Conservation (phyloP, 257 asterid species). For the Lycium barbarum region DNA sequence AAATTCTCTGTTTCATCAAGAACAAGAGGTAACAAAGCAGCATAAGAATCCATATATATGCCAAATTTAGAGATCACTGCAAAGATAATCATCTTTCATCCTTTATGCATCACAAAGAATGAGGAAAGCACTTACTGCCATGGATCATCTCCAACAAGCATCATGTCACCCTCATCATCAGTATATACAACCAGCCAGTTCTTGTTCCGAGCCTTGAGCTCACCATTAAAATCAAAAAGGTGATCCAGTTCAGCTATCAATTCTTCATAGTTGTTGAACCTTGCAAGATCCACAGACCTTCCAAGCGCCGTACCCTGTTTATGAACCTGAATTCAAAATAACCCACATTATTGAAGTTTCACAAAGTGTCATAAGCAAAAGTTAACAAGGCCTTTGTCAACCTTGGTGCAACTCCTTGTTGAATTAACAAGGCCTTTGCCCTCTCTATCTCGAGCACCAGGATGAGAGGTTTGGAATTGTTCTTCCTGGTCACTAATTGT, state of each 20-base stretch:
- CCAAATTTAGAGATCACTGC: not conserved
- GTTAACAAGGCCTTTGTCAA: constrained; percentile 30
- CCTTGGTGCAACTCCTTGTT: constrained; percentile 97
- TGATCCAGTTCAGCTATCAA: constrained; percentile 72
- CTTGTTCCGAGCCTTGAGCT: constrained; percentile 62
- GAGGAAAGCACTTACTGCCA: constrained; percentile 68
- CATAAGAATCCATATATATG: constrained; percentile 13
- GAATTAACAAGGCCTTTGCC: constrained; percentile 63
- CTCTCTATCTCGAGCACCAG: constrained; percentile 54
- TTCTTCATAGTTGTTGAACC: constrained; percentile 68
- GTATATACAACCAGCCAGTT: constrained; percentile 91
- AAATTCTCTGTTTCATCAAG: constrained; percentile 60
- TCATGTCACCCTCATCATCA: constrained; percentile 80
- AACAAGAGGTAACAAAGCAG: constrained; percentile 29
- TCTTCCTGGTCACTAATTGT: constrained; percentile 63
- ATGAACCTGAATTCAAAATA: constrained; percentile 59
- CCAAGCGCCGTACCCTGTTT: constrained; percentile 87
- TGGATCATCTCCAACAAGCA: constrained; percentile 94
- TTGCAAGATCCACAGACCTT: constrained; percentile 78
- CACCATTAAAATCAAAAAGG: constrained; percentile 75
- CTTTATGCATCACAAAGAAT: constrained; percentile 13
- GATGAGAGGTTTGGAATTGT: constrained; percentile 35
- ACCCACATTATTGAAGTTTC: not conserved
- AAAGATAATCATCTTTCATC: constrained; percentile 22
- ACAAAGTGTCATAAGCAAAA: not conserved